Base-by-base conservation (phyloP, 768 basidiomycete species). In the Mycena haematopus region DNA sequence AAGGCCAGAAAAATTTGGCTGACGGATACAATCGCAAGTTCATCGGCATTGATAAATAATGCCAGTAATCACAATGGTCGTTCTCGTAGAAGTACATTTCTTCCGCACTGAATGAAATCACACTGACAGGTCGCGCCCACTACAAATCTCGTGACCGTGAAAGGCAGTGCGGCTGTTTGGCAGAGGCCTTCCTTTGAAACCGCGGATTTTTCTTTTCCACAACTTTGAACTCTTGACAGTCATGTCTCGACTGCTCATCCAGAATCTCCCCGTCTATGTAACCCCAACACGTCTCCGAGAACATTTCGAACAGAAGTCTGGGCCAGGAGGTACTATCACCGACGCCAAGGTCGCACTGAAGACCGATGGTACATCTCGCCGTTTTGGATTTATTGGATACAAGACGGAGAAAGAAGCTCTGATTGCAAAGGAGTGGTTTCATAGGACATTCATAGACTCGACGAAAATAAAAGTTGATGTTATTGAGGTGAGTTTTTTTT, bases 351-450 rank as follows among this genome's bases (percentile, higher is more conserved):
- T 98, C 53, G 86, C 93, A 4, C 80, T 80, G 27, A 91, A 92
- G 74, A 77, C 75, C 0, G 88, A 93, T 71, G 95, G 94, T 1
- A 89, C 88, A 0, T 89, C 91, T 0, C 82, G 97, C 9, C 82
- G 92, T 35, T 96, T 99, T 73, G 97, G 92, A 0, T 99, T 99
- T 70, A 81, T 96, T 10, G 97, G 97, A 0, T 98, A 88, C 81
- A 94, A 92, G 76, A 84, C 88, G 0, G 81, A 89, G 31, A 78
- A 83, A 29, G 92, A 97, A 61, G 96, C 96, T 0, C 59, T 76
- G 7, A 79, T 81, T 6, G 95, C 92, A 0, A 85, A 84, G 72
- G 84, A 88, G 36, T 99, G 91, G 90, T 96, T 91, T 67, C 86
- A 96, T 73, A 81, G 84, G 24, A 92, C 90, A 0, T 99, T 90